phyloP scores from a whole-genome alignment of 371 early-diverging fungal genomes.

The Choanephora cucurbitarum region DNA sequence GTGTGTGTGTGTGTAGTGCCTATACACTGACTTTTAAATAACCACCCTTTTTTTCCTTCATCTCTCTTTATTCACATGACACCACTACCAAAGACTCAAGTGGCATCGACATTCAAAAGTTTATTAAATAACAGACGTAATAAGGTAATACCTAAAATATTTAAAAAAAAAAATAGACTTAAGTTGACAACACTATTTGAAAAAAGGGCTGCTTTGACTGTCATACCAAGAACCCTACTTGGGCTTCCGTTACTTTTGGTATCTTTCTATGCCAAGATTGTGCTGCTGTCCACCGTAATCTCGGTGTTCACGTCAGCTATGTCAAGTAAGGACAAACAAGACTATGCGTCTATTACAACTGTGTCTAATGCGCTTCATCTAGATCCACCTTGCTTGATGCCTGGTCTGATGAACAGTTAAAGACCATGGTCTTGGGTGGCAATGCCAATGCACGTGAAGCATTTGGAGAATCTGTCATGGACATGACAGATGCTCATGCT shows the following conservation, averaged over 20 bases:
- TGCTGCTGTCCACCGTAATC: constrained; percentile 92
- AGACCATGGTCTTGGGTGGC: constrained; percentile 86
- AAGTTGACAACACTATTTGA: constrained; percentile 7
- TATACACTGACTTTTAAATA: neutral
- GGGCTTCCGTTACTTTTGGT: constrained; percentile 96
- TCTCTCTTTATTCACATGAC: constrained; percentile 8
- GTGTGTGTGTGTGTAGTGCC: too few species aligned
- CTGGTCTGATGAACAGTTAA: constrained; percentile 91
- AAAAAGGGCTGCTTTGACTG: constrained; percentile 95
- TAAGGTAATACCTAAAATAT: too few species aligned
- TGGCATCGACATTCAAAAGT: constrained; percentile 69
- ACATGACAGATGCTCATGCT: constrained; percentile 69
- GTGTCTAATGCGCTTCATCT: too few species aligned
- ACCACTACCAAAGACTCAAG: constrained; percentile 3
- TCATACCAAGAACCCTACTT: constrained; percentile 91
- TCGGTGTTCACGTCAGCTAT: constrained; percentile 96
- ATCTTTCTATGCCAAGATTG: constrained; percentile 98
- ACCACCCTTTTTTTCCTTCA: neutral
- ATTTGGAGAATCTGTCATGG: constrained; percentile 65
- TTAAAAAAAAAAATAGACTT: too few species aligned
- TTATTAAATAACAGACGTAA: constrained; percentile 70
- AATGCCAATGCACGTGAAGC: constrained; percentile 79
- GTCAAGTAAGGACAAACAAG: constrained; percentile 69
- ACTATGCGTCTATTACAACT: too few species aligned
- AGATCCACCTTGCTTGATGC: constrained; percentile 85